Evolutionary conservation across 345 rosid genomes (phyloP).

Genomic region (Murraya paniculata): DNA sequence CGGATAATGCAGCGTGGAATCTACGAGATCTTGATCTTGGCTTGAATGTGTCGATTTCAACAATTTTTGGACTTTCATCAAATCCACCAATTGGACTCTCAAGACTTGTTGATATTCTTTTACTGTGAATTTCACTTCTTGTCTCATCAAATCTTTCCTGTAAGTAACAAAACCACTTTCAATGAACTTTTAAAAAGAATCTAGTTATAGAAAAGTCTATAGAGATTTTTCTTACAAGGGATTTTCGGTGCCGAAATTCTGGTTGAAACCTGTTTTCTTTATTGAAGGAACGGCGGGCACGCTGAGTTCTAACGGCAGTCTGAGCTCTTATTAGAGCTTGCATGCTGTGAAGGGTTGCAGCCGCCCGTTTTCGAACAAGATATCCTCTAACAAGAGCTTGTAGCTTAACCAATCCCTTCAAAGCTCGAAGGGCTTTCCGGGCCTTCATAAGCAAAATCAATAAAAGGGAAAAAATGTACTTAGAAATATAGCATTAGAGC

Average conservation of each 20-base stretch:
- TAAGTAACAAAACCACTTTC: background rate
- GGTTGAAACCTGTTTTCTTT: slow-evolving; percentile 36
- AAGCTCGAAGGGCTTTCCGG: slow-evolving; percentile 73
- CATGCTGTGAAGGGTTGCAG: slow-evolving; percentile 64
- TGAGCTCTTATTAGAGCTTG: slow-evolving; percentile 73
- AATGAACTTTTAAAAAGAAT: background rate
- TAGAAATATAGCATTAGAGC: slow-evolving; percentile 4
- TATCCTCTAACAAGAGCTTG: slow-evolving; percentile 85
- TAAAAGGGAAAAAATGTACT: too few relatives aligned
- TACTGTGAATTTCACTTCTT: slow-evolving; percentile 37
- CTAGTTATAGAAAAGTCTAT: background rate
- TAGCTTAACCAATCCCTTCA: slow-evolving; percentile 72
- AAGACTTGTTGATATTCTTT: slow-evolving; percentile 22
- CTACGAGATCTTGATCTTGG: slow-evolving; percentile 47
- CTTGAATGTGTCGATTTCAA: slow-evolving; percentile 55
- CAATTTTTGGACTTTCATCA: slow-evolving; percentile 50
- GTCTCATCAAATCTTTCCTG: slow-evolving; percentile 43
- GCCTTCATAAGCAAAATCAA: slow-evolving; percentile 33
- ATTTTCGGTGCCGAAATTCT: slow-evolving; percentile 35
- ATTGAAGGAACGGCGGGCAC: slow-evolving; percentile 38
- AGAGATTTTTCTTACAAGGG: slow-evolving; percentile 34
- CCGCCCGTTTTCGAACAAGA: slow-evolving; percentile 65
- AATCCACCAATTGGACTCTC: slow-evolving; percentile 19
- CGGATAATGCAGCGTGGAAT: slow-evolving; percentile 30
- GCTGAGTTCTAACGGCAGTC: slow-evolving; percentile 40